Evolutionary conservation across 768 basidiomycete genomes (phyloP), one percentile per base, ranked within the genome.

Genomic region (Nevesoporus exiguus): DNA sequence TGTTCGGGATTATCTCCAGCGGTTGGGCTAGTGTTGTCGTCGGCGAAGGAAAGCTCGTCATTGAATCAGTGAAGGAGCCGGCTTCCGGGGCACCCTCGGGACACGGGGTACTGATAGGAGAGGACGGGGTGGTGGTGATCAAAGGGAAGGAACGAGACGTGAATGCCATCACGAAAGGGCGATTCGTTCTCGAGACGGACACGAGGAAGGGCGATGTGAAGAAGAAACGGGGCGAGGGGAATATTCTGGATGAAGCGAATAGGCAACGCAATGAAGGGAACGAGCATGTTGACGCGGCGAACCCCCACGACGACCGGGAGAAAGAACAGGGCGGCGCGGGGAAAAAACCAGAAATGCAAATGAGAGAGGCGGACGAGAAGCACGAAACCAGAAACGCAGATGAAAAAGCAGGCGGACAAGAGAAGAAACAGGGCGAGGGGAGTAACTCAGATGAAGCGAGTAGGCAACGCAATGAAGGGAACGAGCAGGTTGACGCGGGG

Each of bases 1-100:
- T 73, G 1, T 43, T 71, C 17, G 72, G 73, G 0, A 70, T 71
- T 47, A 3, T 74, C 25, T 60, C 65, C 54, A 71, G 62, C 37
- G 73, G 73, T 19, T 44, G 58, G 24, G 49, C 66, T 19, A 65
- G 66, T 51, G 7, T 49, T 9, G 41, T 63, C 45, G 63, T 71
- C 15, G 70, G 70, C n/a, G 56, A 55, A 1, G 68, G 67, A 37
- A 58, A 11, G 19, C 60, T 70, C 2, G 27, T 54, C 15, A 43
- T 70, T 42, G 43, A 29, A 5, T 49, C 46, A 13, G 59, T 60
- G 19, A 24, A 15, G n/a, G 49, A 52, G 0, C 62, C 71, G 21
- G 63, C 41, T 7, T 2, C 11, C 5, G 7, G 46, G 37, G n/a
- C 68, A 25, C 41, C 41, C 27, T 66, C 55, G 2, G 73, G 70